Conservation (phyloP, 1,139 yeast species). For the Pichia sp. region DNA sequence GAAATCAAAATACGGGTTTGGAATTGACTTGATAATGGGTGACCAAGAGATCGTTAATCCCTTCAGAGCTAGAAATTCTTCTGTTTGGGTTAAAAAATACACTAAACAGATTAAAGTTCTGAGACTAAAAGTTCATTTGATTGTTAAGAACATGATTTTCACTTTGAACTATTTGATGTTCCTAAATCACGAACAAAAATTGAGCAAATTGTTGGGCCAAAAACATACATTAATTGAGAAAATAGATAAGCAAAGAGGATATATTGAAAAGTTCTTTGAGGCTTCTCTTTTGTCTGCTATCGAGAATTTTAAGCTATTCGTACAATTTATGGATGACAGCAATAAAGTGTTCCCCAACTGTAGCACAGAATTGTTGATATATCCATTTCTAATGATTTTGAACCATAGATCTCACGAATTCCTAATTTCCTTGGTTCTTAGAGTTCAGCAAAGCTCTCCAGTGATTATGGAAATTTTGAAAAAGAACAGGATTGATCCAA, state of each 20-base stretch:
- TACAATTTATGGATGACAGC: slow-evolving; percentile 29
- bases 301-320: slow-evolving; percentile 33
- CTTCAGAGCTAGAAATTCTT: slow-evolving; percentile 16
- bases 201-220: slow-evolving; percentile 30
- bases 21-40: slow-evolving; percentile 24
- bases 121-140: slow-evolving; percentile 31
- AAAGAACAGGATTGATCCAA: slow-evolving; percentile 31
- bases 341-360: slow-evolving; percentile 27
- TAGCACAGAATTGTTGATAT: slow-evolving; percentile 39
- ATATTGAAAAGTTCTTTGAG: slow-evolving; percentile 32
- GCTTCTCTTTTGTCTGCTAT: slow-evolving; percentile 31
- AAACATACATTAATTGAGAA: slow-evolving; percentile 27
- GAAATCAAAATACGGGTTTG: slow-evolving; percentile 29
- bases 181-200: slow-evolving; percentile 41
- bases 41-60: slow-evolving; percentile 20
- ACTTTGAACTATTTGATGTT: slow-evolving; percentile 44
- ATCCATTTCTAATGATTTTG: slow-evolving; percentile 44
- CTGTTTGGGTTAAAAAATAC: slow-evolving; percentile 22
- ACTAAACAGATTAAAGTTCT: slow-evolving; percentile 26
- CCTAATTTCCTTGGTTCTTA: slow-evolving; percentile 44
- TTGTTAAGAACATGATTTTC: slow-evolving; percentile 44
- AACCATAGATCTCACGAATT: slow-evolving; percentile 51
- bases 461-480: slow-evolving; percentile 30
- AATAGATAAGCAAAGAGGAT: slow-evolving; percentile 29
- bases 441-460: slow-evolving; percentile 36